Evolutionary conservation across 1,284 basidiomycete genomes (phyloP).

Genomic region (Rhodotorula sp.): DNA sequence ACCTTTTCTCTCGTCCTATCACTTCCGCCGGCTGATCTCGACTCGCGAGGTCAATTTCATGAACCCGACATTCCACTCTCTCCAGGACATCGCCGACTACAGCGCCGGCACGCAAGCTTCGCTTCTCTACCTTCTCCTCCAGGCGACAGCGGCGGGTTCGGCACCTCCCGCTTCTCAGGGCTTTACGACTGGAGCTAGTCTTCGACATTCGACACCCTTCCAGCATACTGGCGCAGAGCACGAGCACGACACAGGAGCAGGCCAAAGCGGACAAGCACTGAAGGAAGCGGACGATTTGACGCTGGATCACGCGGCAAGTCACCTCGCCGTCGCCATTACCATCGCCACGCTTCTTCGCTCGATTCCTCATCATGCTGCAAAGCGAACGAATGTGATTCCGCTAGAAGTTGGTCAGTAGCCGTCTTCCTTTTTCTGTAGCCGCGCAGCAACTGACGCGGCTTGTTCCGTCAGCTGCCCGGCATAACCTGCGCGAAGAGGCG

Average conservation of each 20-base stretch:
- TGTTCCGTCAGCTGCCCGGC: constrained; percentile 18
- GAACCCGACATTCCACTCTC: constrained; percentile 35
- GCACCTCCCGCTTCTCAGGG: not conserved
- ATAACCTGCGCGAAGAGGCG: constrained; percentile 30
- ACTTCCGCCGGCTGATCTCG: constrained; percentile 38
- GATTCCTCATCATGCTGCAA: constrained; percentile 39
- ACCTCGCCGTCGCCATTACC: constrained; percentile 40
- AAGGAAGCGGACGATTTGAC: constrained; percentile 32
- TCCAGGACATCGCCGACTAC: constrained; percentile 41
- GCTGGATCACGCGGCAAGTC: constrained; percentile 42
- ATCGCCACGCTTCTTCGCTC: constrained; percentile 37
- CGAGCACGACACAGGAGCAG: not conserved
- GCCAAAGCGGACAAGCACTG: not conserved
- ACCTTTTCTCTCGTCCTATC: constrained; percentile 38
- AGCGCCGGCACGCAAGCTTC: constrained; percentile 36
- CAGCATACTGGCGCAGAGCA: constrained; percentile 35
- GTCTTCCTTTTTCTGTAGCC: not conserved
- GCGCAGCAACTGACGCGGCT: not conserved
- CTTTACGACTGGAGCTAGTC: not conserved
- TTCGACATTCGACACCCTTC: constrained; percentile 30
- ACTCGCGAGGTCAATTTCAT: constrained; percentile 40
- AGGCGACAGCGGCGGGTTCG: constrained; percentile 17
- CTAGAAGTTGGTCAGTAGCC: constrained; percentile 36
- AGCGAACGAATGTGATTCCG: constrained; percentile 40
- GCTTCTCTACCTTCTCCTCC: constrained; percentile 40